Evolutionary conservation across 1,284 basidiomycete species (phyloP).

Genomic region (Cutaneotrichosporon mucoides): DNA sequence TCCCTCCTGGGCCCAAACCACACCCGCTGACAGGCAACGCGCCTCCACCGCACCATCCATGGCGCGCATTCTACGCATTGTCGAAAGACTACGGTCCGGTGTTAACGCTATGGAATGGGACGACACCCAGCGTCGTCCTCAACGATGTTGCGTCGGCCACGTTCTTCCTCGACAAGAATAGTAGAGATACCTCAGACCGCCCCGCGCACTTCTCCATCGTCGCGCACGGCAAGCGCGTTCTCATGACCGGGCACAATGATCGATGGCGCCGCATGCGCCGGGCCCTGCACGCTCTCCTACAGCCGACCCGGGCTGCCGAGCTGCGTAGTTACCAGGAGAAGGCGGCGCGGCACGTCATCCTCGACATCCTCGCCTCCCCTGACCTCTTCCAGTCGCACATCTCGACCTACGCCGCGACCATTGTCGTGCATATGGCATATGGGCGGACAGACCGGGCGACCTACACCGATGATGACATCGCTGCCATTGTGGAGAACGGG

Average conservation of each 20-base stretch:
- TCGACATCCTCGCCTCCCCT: constrained; percentile 57
- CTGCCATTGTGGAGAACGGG: constrained; percentile 54
- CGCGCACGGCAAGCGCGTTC: constrained; percentile 8
- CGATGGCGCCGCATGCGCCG: constrained; percentile 39
- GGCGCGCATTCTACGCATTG: constrained; percentile 8
- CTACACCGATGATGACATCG: constrained; percentile 59
- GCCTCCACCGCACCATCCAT: background rate
- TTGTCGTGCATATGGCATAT: constrained; percentile 64
- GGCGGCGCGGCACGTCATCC: constrained; percentile 54
- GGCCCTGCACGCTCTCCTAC: constrained; percentile 57
- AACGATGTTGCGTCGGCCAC: constrained; percentile 2
- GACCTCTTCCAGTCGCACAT: constrained; percentile 54
- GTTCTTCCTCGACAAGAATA: constrained; percentile 56
- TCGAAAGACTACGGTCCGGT: constrained; percentile 8
- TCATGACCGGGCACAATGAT: constrained; percentile 9
- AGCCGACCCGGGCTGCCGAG: constrained; percentile 52
- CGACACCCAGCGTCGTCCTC: background rate
- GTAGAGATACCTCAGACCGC: constrained; percentile 53
- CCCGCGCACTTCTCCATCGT: constrained; percentile 52
- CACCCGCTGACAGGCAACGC: background rate
- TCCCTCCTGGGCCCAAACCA: background rate
- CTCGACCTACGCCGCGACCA: constrained; percentile 59
- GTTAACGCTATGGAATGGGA: constrained; percentile 9
- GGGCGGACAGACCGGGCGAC: constrained; percentile 56
- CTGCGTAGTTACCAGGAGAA: constrained; percentile 55